Evolutionary conservation across 2,329 filamentous ascomycete species (phyloP).

Genomic region (Pyrenochaeta sp.): DNA sequence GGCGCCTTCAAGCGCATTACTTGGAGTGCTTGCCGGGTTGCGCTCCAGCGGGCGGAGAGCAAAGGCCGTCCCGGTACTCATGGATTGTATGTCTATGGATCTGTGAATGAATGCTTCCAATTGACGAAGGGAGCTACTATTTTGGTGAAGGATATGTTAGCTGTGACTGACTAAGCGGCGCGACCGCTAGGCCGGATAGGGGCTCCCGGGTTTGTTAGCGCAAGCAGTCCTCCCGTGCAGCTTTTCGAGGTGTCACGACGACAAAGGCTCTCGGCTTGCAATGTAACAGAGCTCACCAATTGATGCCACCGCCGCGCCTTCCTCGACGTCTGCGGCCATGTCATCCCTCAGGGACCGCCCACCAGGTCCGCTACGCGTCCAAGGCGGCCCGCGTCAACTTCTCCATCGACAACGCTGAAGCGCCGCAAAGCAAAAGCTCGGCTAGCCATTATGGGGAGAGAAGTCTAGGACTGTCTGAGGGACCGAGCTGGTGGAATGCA

Average conservation of each 20-base stretch:
- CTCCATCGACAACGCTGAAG: slow-evolving; percentile 20
- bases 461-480: not conserved
- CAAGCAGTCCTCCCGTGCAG: slow-evolving; percentile 13
- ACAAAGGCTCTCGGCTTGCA: slow-evolving; percentile 29
- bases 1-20: slow-evolving; percentile 62
- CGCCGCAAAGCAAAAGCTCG: slow-evolving; percentile 7
- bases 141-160: slow-evolving; percentile 17
- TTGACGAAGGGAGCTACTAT: not conserved
- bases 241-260: slow-evolving; percentile 23
- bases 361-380: slow-evolving; percentile 44
- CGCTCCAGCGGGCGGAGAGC: slow-evolving; percentile 63
- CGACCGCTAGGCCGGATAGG: slow-evolving; percentile 15
- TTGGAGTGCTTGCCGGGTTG: slow-evolving; percentile 55
- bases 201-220: slow-evolving; percentile 9
- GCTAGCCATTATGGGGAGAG: not conserved
- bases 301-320: slow-evolving; percentile 56
- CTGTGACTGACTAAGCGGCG: slow-evolving; percentile 30
- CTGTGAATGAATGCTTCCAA: not conserved
- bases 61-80: slow-evolving; percentile 49
- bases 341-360: slow-evolving; percentile 51
- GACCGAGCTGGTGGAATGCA: slow-evolving; percentile 13
- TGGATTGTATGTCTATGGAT: slow-evolving; percentile 6
- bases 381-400: slow-evolving; percentile 23
- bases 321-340: slow-evolving; percentile 54
- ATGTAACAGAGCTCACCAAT: slow-evolving; percentile 48